These are phyloP conservation scores for Recurvomyces mirabilis DNA, from an alignment of 495 filamentous ascomycete species.

Conservation along the genomic window DNA sequence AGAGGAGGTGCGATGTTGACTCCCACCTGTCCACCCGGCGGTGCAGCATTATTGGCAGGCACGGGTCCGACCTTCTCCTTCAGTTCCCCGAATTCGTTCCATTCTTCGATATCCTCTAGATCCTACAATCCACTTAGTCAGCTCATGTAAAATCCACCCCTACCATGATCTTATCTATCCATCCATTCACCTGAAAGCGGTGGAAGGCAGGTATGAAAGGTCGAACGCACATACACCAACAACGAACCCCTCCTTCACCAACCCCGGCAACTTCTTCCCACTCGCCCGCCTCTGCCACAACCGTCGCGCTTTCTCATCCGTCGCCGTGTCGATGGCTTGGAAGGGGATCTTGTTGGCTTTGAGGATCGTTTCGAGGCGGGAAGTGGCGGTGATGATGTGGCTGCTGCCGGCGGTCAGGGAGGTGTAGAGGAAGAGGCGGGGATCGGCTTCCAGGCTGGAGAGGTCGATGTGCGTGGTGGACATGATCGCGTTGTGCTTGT, in stretches of 20 bases:
- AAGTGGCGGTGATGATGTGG: constrained; percentile 95
- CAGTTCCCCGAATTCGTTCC: constrained; percentile 97
- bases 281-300: constrained; percentile 75
- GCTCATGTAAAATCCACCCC: not conserved
- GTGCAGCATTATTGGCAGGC: constrained; percentile 19
- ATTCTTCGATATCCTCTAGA: constrained; percentile 87
- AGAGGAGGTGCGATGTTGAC: constrained; percentile 11
- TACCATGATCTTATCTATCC: no score
- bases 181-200: no score
- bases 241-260: constrained; percentile 80
- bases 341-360: constrained; percentile 91
- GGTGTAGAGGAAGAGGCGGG: constrained; percentile 83
- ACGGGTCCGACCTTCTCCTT: constrained; percentile 59
- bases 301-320: constrained; percentile 80
- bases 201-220: no score
- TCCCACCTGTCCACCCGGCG: constrained; percentile 10
- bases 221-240: constrained; percentile 66
- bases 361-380: constrained; percentile 88
- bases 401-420: constrained; percentile 91
- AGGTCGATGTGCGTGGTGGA: constrained; percentile 30
- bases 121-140: no score
- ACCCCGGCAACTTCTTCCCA: constrained; percentile 70
- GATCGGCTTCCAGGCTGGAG: constrained; percentile 57
- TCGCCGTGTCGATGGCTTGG: constrained; percentile 82
- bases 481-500: constrained; percentile 1